Percentiles rank a stretch among this genome's conserved stretches.
Evolutionary conservation across 2,329 filamentous ascomycete genomes (phyloP).

Genomic region (Fusarium hostae): DNA sequence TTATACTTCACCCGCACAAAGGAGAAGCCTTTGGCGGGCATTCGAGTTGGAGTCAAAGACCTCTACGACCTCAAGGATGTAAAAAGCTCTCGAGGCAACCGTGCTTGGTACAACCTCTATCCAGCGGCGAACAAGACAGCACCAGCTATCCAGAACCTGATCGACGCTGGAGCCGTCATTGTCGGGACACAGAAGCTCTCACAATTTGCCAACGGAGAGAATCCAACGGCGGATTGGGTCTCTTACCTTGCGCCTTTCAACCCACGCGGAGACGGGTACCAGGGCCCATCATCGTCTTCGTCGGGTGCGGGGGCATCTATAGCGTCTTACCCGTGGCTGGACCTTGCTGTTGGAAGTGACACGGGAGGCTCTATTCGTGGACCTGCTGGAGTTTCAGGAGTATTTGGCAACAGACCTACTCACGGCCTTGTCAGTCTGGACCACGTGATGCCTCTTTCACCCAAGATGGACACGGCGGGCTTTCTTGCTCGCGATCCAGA

Average conservation of each 20-base stretch:
- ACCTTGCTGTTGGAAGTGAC: constrained; percentile 40
- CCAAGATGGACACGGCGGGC: neutral
- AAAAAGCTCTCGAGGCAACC: constrained; percentile 16
- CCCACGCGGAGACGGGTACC: constrained; percentile 60
- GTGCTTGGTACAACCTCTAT: constrained; percentile 19
- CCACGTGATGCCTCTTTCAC: neutral
- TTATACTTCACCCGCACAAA: neutral
- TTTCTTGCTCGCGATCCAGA: neutral
- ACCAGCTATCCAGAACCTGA: constrained; percentile 1
- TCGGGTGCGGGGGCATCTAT: constrained; percentile 54
- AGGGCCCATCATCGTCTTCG: constrained; percentile 55
- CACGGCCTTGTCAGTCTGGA: constrained; percentile 50
- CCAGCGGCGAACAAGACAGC: neutral
- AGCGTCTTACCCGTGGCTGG: constrained; percentile 57
- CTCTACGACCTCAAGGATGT: constrained; percentile 22
- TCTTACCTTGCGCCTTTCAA: constrained; percentile 57
- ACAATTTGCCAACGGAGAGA: constrained; percentile 18
- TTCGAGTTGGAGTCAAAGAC: constrained; percentile 26
- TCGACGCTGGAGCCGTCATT: constrained; percentile 21
- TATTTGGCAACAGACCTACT: constrained; percentile 59
- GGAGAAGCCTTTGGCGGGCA: neutral
- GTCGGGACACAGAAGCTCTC: constrained; percentile 28
- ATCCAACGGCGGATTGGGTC: constrained; percentile 28
- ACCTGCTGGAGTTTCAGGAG: constrained; percentile 55
- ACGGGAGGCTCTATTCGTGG: constrained; percentile 53